A percentile compares a stretch with the other conserved stretches of the same genome.
Conservation (phyloP, 441 rosid species). For the Arabidopsis lyrata region DNA sequence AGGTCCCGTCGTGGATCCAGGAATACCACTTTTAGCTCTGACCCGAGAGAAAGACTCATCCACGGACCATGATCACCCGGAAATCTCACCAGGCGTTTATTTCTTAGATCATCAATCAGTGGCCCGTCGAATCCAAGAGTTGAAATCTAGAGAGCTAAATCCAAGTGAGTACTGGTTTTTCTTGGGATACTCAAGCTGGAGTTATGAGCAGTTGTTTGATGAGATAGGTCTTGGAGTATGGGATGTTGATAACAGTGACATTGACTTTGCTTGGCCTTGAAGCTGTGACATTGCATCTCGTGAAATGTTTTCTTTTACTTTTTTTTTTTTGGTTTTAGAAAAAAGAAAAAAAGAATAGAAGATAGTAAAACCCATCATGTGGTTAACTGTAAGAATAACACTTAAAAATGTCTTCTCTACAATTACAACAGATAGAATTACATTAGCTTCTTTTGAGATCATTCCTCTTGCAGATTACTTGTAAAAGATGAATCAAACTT, state of each 20-base stretch:
- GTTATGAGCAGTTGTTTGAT: constrained; percentile 72
- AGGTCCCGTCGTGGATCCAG: constrained; percentile 73
- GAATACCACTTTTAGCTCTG: constrained; percentile 71
- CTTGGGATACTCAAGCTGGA: constrained; percentile 89
- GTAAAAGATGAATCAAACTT: background rate
- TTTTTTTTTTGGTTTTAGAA: constrained; percentile 26
- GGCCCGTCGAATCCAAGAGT: constrained; percentile 51
- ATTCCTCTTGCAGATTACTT: no score
- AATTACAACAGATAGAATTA: constrained; percentile 5
- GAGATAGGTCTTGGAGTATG: constrained; percentile 84
- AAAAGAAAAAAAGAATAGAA: constrained; percentile 28
- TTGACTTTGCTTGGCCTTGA: constrained; percentile 63
- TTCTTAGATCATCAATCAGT: constrained; percentile 74
- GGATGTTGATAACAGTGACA: constrained; percentile 52
- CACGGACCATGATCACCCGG: constrained; percentile 49
- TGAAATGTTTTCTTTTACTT: background rate
- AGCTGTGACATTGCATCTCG: constrained; percentile 31
- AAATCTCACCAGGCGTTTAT: constrained; percentile 67
- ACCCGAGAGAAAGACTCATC: constrained; percentile 51
- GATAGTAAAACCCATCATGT: constrained; percentile 29
- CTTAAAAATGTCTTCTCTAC: constrained; percentile 16
- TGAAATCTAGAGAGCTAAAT: constrained; percentile 53
- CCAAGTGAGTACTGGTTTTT: constrained; percentile 81
- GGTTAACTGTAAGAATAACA: constrained; percentile 13
- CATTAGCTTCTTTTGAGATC: background rate